A percentile compares a stretch with the other conserved stretches of the same genome.
Conservation (phyloP, 495 filamentous ascomycete species). For the Elasticomyces elasticus region DNA sequence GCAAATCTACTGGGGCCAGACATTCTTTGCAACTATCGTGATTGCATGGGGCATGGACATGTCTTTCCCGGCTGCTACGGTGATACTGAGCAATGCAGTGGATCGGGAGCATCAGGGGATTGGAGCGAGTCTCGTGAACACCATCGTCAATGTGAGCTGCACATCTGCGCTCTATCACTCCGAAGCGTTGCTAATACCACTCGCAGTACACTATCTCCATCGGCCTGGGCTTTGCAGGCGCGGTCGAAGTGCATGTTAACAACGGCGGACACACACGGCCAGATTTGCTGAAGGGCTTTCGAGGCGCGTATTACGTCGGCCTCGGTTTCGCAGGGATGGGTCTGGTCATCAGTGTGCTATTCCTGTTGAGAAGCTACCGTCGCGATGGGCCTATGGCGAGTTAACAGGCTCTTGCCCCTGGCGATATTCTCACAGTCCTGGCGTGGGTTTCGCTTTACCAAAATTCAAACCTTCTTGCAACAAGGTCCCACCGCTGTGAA, state of each 20-base stretch:
- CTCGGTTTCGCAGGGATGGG: conserved; percentile 43
- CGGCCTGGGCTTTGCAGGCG: conserved; percentile 56
- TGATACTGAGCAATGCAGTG: conserved; percentile 50
- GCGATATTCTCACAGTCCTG: too few species aligned
- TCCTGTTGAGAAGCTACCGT: conserved; percentile 9
- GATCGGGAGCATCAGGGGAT: conserved; percentile 52
- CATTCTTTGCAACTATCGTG: conserved; percentile 47
- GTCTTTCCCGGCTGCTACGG: conserved; percentile 47
- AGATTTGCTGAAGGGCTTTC: conserved; percentile 43
- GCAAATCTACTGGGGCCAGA: conserved; percentile 51
- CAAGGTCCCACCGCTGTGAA: too few species aligned
- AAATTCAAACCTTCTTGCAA: too few species aligned
- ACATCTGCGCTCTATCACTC: background rate
- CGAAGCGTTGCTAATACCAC: too few species aligned
- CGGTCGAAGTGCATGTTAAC: conserved; percentile 47
- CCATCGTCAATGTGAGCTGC: conserved; percentile 42
- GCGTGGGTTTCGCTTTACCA: too few species aligned
- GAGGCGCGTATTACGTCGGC: conserved; percentile 48
- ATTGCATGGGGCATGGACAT: conserved; percentile 55
- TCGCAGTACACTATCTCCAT: conserved; percentile 48
- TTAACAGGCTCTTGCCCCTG: background rate
- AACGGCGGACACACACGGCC: conserved; percentile 25
- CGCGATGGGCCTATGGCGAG: background rate
- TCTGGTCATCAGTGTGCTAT: conserved; percentile 26
- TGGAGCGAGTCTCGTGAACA: conserved; percentile 51